These are phyloP conservation scores for Gynochthodes officinalis DNA, from an alignment of 257 asterid species.

Conservation along the genomic window DNA sequence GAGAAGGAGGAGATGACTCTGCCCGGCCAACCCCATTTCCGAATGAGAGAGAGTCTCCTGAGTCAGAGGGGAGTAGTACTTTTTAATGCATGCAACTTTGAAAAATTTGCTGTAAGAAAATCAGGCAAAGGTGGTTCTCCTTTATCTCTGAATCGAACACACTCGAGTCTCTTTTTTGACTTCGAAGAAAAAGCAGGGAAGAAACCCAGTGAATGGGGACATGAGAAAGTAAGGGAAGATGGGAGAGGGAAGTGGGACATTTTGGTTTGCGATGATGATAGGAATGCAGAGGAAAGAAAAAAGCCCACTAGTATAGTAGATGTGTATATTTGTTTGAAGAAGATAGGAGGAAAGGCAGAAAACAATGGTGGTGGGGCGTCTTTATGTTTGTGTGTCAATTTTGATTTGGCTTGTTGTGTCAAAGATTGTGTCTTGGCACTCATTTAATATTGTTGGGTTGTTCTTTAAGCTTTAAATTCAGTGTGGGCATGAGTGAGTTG, in stretches of 20 bases:
- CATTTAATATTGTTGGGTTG: too few relatives aligned
- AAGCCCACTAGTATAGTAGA: neutral
- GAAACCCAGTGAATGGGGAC: slow-evolving; percentile 28
- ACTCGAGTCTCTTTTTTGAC: slow-evolving; percentile 25
- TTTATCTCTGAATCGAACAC: slow-evolving; percentile 18
- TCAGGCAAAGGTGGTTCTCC: slow-evolving; percentile 16
- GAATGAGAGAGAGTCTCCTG: neutral
- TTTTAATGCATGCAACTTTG: slow-evolving; percentile 29
- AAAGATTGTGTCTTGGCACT: neutral
- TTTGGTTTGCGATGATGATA: slow-evolving; percentile 38
- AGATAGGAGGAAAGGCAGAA: slow-evolving; percentile 19
- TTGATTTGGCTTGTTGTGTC: neutral
- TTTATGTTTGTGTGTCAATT: neutral
- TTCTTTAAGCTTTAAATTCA: too few relatives aligned
- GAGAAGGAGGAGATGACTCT: neutral
- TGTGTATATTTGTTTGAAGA: slow-evolving; percentile 3
- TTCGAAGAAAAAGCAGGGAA: neutral
- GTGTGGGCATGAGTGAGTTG: slow-evolving; percentile 4
- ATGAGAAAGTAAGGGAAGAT: slow-evolving; percentile 29
- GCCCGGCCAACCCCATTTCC: neutral
- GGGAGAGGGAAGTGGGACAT: slow-evolving; percentile 31
- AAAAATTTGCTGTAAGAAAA: slow-evolving; percentile 15
- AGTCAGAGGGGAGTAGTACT: slow-evolving; percentile 6
- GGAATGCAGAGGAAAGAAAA: neutral
- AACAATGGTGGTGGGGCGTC: slow-evolving; percentile 5